Base-by-base conservation (phyloP, 1,284 basidiomycete species). In the Pholiota adiposa region DNA sequence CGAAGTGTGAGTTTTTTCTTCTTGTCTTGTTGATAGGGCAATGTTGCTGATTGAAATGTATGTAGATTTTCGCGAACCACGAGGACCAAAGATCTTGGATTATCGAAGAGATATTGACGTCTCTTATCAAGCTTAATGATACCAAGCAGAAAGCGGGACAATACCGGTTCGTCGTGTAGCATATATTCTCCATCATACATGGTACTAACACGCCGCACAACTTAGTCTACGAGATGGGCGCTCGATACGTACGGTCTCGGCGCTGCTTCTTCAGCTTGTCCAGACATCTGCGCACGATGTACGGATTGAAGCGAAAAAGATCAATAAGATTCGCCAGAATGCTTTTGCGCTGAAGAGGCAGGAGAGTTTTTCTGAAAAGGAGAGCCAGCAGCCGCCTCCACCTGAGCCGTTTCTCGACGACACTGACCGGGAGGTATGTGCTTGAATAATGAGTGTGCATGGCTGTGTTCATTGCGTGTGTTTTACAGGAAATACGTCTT, bases 11-110 rank as follows among this genome's bases (percentile, higher is more conserved):
- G 90, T 76, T n/a, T 36, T 14, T 36, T 65, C 25, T 25, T 25
- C 40, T 61, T 16, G 12, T 4, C 33, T 51, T 8, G 6, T 16
- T 38, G 36, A 4, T 38, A 4, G 36, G 36, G 16, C 5, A 16
- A 12, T n/a, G 23, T 19, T 36, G 36, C 51, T 7, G 34, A 41
- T 50, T 3, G 58, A 46, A 1, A 51, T 50, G 11, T 43, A 51
- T 54, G 23, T 7, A 94, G 89, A 89, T 97, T 29, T 98, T 98
- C 70, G 93, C 94, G 6, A 90, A 89, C 63, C 89, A 97, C 65
- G 88, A 93, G 60, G 88, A 90, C 38, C 97, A 99, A 73, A 81
- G 97, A 1, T 86, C 89, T 0, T 98, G 96, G 95, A 97, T 98
- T 63, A 90, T 99, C 19, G 96, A 98, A 72, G 97, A 98, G 73